Conservation (phyloP, 2,329 filamentous ascomycete species). For the Fusarium sororula region DNA sequence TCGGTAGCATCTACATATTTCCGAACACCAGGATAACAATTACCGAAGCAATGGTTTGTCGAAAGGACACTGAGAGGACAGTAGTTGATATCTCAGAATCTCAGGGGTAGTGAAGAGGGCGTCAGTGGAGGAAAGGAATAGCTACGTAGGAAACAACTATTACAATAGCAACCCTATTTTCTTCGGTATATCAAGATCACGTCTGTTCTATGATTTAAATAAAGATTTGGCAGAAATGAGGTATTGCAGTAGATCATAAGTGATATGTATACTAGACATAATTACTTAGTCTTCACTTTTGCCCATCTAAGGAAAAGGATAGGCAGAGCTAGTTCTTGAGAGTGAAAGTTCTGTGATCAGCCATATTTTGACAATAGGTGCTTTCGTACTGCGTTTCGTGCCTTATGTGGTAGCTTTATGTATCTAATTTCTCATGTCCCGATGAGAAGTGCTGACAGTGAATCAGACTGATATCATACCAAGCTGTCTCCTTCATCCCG, state of each 20-base stretch:
- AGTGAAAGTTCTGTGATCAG: neutral
- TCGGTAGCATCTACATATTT: neutral
- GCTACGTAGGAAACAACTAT: neutral
- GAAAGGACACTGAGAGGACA: neutral
- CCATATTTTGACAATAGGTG: neutral
- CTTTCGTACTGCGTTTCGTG: neutral
- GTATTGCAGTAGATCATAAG: neutral
- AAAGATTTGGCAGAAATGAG: neutral
- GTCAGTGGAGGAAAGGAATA: neutral
- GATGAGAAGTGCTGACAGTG: neutral
- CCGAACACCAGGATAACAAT: neutral
- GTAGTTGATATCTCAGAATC: no score
- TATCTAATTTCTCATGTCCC: rapidly evolving
- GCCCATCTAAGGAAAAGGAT: neutral
- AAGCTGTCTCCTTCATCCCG: neutral
- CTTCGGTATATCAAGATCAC: no score
- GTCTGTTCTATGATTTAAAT: no score
- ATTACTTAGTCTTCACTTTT: neutral
- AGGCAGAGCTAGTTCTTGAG: no score
- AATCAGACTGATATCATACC: neutral
- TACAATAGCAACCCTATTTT: no score
- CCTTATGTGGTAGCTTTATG: neutral
- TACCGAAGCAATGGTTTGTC: neutral
- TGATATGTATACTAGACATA: neutral
- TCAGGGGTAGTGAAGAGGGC: neutral